Evolutionary conservation across 1,139 yeast species (phyloP), one percentile per base, ranked within the genome.

Genomic region (Debaryomyces coudertii): DNA sequence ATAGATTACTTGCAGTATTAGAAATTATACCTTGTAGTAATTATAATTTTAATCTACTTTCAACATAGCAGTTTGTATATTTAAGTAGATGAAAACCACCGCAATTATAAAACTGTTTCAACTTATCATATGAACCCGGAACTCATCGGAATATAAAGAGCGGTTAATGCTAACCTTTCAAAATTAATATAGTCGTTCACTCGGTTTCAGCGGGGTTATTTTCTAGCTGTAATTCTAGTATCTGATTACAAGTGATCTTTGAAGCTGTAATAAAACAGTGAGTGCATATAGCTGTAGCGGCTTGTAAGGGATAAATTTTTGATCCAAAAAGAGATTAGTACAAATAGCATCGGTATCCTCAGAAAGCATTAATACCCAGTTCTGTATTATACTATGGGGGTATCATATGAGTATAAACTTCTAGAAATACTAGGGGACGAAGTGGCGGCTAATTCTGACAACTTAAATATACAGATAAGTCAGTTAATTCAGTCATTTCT

Each of bases 401-500:
- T 25, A 12, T 29, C 12, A 11, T 14, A 14, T 5, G 24, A 20
- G 12, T 11, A 9, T 25, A 24, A 23, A 12, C 35, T 43, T 31
- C 37, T 43, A 8, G 29, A 5, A 42, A 33, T 37, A 15, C 40
- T 49, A 27, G 44, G 45, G 24, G 44, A 41, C 5, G 53, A 49
- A 27, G 45, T 41, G 8, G 27, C 20, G 33, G 30, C 28, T 3
- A 36, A 27, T 18, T 29, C 23, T 12, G 30, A 18, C 11, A 35
- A 16, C n/a, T 36, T 51, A 14, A 62, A 63, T 41, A 57, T 62
- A n/a, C 63, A 54, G 50, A 55, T 65, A 24, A 42, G 52, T 29
- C 56, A 57, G 28, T 53, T 70, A 30, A 62, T 66, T 16, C 53
- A 56, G 34, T 64, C 63, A 12, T 74, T 74, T 44, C 53, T 69